phyloP scores from a whole-genome alignment of 2,329 filamentous ascomycete genomes.

The Fusarium tricinctum region DNA sequence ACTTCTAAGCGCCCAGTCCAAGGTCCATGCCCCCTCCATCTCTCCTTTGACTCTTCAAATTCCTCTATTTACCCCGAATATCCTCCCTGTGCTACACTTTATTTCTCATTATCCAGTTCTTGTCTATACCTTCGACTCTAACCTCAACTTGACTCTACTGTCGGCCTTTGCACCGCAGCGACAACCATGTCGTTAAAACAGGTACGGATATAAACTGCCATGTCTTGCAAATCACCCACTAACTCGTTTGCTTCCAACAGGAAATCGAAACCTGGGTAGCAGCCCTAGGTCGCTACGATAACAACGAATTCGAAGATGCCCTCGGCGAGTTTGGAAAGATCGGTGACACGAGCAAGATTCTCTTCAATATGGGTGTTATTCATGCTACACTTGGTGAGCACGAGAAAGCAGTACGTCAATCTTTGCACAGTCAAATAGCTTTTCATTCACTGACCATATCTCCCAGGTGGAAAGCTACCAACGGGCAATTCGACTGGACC shows the following conservation, averaged over 20 bases:
- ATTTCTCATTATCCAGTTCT: slow-evolving; percentile 12
- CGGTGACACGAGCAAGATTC: slow-evolving; percentile 95
- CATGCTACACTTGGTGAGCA: slow-evolving; percentile 97
- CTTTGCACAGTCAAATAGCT: neutral
- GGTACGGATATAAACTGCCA: slow-evolving; percentile 56
- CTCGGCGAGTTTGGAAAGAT: slow-evolving; percentile 87
- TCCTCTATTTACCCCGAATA: slow-evolving; percentile 38
- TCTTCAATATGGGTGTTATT: slow-evolving; percentile 98
- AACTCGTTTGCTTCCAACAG: slow-evolving; percentile 60
- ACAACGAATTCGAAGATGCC: slow-evolving; percentile 95
- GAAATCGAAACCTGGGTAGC: slow-evolving; percentile 99
- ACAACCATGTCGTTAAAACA: slow-evolving; percentile 72
- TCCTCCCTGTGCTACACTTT: slow-evolving; percentile 25
- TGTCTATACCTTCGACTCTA: slow-evolving; percentile 12
- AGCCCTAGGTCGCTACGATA: slow-evolving; percentile 92
- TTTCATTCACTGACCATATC: slow-evolving; percentile 35
- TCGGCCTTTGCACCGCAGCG: slow-evolving; percentile 45
- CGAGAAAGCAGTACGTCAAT: slow-evolving; percentile 84
- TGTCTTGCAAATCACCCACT: slow-evolving; percentile 31
- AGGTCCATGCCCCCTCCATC: slow-evolving; percentile 30
- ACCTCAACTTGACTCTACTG: slow-evolving; percentile 26
- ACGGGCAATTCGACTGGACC: slow-evolving; percentile 88
- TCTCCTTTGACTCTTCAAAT: slow-evolving; percentile 39
- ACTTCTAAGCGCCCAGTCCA: slow-evolving; percentile 47
- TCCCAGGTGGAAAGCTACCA: slow-evolving; percentile 92